Evolutionary conservation across 176 grass and related monocot species (phyloP).

Genomic region (Aegilops speltoides): DNA sequence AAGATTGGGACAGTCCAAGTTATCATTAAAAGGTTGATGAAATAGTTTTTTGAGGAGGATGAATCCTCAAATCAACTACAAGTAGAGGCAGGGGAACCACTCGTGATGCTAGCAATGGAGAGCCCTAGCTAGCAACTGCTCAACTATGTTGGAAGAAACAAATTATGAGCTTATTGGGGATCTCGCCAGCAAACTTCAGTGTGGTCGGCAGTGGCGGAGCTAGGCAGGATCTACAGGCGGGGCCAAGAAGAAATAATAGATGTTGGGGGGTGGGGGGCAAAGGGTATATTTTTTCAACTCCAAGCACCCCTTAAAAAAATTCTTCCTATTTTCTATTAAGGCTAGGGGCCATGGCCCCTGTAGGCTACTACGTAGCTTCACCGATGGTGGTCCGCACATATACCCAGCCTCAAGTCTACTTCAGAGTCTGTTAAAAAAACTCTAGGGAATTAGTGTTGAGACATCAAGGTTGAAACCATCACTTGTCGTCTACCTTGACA

Average conservation of each 20-base stretch:
- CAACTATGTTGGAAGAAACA: neutral
- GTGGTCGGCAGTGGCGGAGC: neutral
- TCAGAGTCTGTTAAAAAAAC: neutral
- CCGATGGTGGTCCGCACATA: neutral
- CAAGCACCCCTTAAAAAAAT: no score
- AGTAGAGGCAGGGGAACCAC: neutral
- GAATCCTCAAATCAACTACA: neutral
- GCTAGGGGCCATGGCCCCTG: no score
- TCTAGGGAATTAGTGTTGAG: neutral
- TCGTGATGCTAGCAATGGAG: neutral
- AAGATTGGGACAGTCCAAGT: neutral
- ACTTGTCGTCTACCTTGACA: neutral
- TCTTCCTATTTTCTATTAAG: no score
- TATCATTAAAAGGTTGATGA: neutral
- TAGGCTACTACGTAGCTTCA: no score
- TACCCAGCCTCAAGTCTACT: neutral
- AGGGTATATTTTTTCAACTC: no score
- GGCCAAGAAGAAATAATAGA: no score
- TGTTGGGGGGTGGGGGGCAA: no score
- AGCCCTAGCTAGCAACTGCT: neutral
- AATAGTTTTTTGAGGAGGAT: neutral
- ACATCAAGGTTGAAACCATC: neutral
- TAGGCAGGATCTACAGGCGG: no score
- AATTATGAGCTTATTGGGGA: neutral
- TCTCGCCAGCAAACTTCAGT: neutral